These are phyloP conservation scores for Suillus occidentalis DNA, from an alignment of 768 basidiomycete genomes.

Conservation along the genomic window DNA sequence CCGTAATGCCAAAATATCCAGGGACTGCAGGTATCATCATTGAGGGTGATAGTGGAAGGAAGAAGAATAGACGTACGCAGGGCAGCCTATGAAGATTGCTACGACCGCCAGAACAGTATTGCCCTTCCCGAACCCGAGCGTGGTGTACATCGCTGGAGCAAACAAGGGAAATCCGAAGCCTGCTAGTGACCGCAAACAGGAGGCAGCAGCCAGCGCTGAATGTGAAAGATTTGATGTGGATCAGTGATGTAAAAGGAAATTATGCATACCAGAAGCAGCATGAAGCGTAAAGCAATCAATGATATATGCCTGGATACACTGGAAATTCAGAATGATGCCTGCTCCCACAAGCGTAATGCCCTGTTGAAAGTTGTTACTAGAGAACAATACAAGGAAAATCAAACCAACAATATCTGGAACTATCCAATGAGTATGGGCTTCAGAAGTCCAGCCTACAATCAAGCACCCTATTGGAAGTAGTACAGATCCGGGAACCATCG, in stretches of 20 bases:
- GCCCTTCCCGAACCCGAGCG: constrained; percentile 70
- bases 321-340: constrained; percentile 60
- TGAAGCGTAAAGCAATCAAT: constrained; percentile 67
- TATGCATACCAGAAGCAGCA: constrained; percentile 60
- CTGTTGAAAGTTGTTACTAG: constrained; percentile 28
- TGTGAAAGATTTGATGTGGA: background rate
- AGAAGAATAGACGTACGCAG: constrained; percentile 33
- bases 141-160: constrained; percentile 64
- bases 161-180: constrained; percentile 82
- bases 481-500: constrained; percentile 61
- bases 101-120: constrained; percentile 61
- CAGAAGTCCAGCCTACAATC: constrained; percentile 69
- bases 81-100: constrained; percentile 61
- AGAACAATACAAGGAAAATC: background rate
- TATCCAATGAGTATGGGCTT: constrained; percentile 64
- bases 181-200: constrained; percentile 60
- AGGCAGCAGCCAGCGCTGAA: constrained; percentile 63
- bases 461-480: constrained; percentile 68
- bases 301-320: constrained; percentile 65
- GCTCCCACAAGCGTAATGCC: constrained; percentile 58
- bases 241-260: background rate
- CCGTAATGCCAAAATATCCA: constrained; percentile 46
- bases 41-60: background rate
- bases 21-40: constrained; percentile 32
- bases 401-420: constrained; percentile 59